Conservation (phyloP, 169 alveolate genomes). For the Cryptosporidium sp. region DNA sequence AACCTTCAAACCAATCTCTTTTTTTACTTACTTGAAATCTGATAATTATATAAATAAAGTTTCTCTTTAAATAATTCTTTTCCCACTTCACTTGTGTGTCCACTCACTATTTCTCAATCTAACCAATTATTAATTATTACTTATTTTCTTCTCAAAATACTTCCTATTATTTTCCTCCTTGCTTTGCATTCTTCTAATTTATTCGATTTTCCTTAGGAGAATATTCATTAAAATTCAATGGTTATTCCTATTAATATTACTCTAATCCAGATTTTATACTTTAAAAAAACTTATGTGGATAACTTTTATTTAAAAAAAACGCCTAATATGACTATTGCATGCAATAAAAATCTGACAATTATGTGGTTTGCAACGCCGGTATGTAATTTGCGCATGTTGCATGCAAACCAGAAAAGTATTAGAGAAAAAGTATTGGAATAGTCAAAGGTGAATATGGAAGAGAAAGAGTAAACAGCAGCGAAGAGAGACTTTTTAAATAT, state of each 20-base stretch:
- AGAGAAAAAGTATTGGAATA: not conserved
- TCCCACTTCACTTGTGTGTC: too few relatives aligned
- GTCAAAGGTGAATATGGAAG: not conserved
- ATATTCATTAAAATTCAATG: too few relatives aligned
- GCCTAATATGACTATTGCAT: not conserved
- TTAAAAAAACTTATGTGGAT: not conserved
- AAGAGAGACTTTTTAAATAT: not conserved
- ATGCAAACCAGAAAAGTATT: not conserved
- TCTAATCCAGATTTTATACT: not conserved
- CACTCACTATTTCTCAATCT: not conserved
- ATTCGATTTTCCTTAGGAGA: not conserved
- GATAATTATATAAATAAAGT: not conserved
- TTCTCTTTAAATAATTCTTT: not conserved
- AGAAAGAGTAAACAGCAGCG: not conserved
- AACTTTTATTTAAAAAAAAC: not conserved
- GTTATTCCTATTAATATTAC: not conserved
- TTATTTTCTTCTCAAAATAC: not conserved
- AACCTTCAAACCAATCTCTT: not conserved
- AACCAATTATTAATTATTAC: not conserved
- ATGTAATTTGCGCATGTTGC: not conserved
- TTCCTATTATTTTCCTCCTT: too few relatives aligned
- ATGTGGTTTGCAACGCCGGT: slow-evolving; percentile 9
- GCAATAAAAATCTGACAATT: not conserved
- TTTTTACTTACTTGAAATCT: not conserved
- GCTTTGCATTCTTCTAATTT: not conserved